Conservation (phyloP, 345 rosid species). For the Tarenaya hassleriana region DNA sequence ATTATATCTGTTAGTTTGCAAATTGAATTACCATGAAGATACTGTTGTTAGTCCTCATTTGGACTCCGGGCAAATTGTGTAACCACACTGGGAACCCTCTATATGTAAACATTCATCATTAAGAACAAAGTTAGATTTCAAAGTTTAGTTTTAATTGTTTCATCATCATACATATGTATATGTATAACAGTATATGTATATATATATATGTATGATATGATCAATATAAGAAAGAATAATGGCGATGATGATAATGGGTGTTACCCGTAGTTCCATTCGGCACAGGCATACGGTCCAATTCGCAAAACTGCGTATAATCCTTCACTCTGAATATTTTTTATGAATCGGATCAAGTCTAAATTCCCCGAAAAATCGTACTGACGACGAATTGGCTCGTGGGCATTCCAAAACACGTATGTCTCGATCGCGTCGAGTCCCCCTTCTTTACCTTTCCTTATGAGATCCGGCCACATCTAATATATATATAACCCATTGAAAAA, state of each 20-base stretch:
- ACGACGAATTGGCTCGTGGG: constrained; percentile 44
- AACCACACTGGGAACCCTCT: constrained; percentile 70
- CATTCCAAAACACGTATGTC: constrained; percentile 50
- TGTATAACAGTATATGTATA: not conserved
- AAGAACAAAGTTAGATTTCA: not conserved
- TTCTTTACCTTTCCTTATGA: constrained; percentile 42
- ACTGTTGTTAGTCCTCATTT: constrained; percentile 43
- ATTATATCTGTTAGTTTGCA: not conserved
- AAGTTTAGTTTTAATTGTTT: too few relatives aligned
- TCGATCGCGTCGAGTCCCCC: constrained; percentile 53
- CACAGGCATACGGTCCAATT: constrained; percentile 52
- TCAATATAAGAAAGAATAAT: not conserved
- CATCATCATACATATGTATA: too few relatives aligned
- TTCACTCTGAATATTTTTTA: constrained; percentile 33
- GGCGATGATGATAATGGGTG: too few relatives aligned
- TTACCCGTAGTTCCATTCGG: constrained; percentile 62
- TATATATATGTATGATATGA: not conserved
- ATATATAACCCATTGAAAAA: not conserved
- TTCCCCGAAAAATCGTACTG: constrained; percentile 41
- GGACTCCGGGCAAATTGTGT: constrained; percentile 39
- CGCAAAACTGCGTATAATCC: constrained; percentile 42
- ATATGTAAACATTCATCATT: not conserved
- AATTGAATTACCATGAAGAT: constrained; percentile 39
- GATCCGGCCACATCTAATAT: constrained; percentile 54
- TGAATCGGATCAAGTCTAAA: constrained; percentile 36